A percentile compares a stretch with the other conserved stretches of the same genome.
Conservation (phyloP, 2,329 filamentous ascomycete genomes). For the Lomentospora prolificans region DNA sequence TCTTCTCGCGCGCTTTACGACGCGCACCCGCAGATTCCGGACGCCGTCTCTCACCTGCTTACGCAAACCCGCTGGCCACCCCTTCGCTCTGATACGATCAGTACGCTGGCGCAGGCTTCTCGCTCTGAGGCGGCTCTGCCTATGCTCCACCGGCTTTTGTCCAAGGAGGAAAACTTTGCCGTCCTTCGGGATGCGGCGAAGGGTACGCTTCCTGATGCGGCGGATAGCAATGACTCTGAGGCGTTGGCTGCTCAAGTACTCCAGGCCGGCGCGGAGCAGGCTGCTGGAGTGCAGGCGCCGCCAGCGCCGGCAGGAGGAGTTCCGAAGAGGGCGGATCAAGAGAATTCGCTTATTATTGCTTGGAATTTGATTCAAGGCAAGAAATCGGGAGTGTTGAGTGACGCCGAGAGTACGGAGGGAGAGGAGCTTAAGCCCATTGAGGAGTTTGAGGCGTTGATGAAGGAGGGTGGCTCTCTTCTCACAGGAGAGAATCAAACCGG, state of each 20-base stretch:
- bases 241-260: conserved; percentile 14
- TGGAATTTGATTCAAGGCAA: conserved; percentile 38
- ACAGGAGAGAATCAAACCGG: background rate
- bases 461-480: conserved; percentile 34
- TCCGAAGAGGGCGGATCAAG: conserved; percentile 43
- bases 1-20: conserved; percentile 28
- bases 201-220: conserved; percentile 20
- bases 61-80: conserved; percentile 49
- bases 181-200: conserved; percentile 39
- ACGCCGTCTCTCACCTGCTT: conserved; percentile 40
- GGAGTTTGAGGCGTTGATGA: conserved; percentile 39
- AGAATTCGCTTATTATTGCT: conserved; percentile 51
- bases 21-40: conserved; percentile 28
- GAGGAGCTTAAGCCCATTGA: conserved; percentile 28
- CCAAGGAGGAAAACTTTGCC: conserved; percentile 30
- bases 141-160: conserved; percentile 33
- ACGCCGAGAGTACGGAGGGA: conserved; percentile 14
- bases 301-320: conserved; percentile 22
- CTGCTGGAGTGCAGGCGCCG: conserved; percentile 1
- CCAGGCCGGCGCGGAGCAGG: conserved; percentile 10
- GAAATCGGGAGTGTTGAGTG: background rate
- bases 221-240: conserved; percentile 11
- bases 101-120: conserved; percentile 51
- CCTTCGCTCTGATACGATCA: conserved; percentile 51
- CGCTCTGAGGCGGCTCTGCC: conserved; percentile 38